A percentile compares a stretch with the other conserved stretches of the same genome.
Conservation (phyloP, 1,139 yeast genomes). For the Debaryomyces sp. region DNA sequence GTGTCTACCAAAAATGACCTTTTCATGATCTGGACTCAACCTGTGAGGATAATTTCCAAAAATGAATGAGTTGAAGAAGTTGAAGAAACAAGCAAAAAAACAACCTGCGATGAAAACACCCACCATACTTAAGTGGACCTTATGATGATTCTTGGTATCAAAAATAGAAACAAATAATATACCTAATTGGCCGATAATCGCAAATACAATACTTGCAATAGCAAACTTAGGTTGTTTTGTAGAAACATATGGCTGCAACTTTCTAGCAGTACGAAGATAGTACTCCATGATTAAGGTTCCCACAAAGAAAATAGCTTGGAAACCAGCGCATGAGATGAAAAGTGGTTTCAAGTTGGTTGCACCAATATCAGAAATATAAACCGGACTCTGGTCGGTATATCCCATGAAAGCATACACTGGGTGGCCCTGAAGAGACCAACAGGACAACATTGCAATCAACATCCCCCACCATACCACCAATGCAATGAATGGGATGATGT, state of each 20-base stretch:
- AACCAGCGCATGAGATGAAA: conserved; percentile 77
- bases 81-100: conserved; percentile 64
- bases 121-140: conserved; percentile 72
- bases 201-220: conserved; percentile 52
- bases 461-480: conserved; percentile 44
- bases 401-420: conserved; percentile 67
- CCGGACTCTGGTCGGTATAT: conserved; percentile 49
- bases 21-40: conserved; percentile 44
- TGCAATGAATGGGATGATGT: conserved; percentile 33
- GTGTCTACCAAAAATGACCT: conserved; percentile 41
- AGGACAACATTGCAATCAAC: conserved; percentile 40
- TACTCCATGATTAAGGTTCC: conserved; percentile 65
- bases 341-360: conserved; percentile 84
- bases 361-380: conserved; percentile 82
- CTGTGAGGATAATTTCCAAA: conserved; percentile 59
- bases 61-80: conserved; percentile 59
- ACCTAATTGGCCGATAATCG: conserved; percentile 73
- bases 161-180: conserved; percentile 75
- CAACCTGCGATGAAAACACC: conserved; percentile 71
- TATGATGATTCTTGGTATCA: conserved; percentile 60
- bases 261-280: conserved; percentile 52
- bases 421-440: conserved; percentile 77
- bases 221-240: conserved; percentile 53
- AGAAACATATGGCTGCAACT: conserved; percentile 57
- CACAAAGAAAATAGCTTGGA: conserved; percentile 77